Conservation (phyloP, 176 grass and related monocot genomes). For the Ensete glaucum region DNA sequence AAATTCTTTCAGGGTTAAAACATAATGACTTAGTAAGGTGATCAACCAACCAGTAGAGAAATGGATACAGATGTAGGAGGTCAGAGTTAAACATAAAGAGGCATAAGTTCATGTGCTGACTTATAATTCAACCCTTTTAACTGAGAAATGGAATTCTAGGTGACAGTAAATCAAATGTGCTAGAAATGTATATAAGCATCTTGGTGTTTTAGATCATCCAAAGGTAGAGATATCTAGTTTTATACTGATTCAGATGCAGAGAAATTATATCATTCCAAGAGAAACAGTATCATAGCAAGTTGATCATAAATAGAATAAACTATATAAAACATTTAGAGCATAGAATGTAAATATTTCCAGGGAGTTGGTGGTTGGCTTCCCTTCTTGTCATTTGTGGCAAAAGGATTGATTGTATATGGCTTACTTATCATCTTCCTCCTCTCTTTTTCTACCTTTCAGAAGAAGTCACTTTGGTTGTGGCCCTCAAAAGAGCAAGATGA, state of each 20-base stretch:
- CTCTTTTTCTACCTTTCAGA: background rate
- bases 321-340: background rate
- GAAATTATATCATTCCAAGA: background rate
- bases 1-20: too few species aligned
- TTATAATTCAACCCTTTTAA: background rate
- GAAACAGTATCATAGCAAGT: background rate
- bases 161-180: too few species aligned
- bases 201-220: too few species aligned
- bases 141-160: background rate
- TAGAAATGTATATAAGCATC: too few species aligned
- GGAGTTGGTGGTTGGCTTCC: too few species aligned
- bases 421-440: background rate
- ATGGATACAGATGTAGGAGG: too few species aligned
- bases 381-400: background rate
- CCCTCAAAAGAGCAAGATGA: background rate
- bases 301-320: background rate
- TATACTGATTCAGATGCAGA: background rate
- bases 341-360: background rate
- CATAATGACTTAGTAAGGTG: too few species aligned
- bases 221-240: background rate
- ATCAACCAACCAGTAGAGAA: too few species aligned
- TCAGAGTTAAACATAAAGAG: too few species aligned
- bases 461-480: background rate
- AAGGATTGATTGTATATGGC: background rate
- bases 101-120: background rate